Percentiles rank a stretch among this genome's conserved stretches.
Conservation (phyloP, 176 grass and related monocot genomes). For the Lolium multiflorum region DNA sequence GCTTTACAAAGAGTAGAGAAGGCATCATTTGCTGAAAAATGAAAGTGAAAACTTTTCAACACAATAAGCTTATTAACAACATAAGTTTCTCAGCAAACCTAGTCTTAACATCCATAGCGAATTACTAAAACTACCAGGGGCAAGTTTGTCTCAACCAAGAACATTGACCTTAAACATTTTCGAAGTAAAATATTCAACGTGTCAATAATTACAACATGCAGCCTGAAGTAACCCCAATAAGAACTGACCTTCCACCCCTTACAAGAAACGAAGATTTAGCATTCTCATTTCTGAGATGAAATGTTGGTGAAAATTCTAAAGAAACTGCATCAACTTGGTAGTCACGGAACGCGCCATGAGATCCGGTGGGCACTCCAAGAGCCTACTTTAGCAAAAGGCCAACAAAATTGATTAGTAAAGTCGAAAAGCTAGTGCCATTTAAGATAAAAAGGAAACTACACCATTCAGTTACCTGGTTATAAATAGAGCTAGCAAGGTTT, state of each 20-base stretch:
- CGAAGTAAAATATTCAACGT: conserved; percentile 13
- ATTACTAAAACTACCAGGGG: neutral
- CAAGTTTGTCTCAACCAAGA: neutral
- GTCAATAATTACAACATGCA: conserved; percentile 8
- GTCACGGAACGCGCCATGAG: conserved; percentile 94
- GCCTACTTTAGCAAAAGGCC: conserved; percentile 57
- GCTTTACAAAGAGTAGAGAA: neutral
- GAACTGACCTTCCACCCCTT: conserved; percentile 71
- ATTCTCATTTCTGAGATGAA: conserved; percentile 83
- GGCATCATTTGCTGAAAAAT: conserved; percentile 26
- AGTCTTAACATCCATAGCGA: neutral
- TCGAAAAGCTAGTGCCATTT: conserved; percentile 7
- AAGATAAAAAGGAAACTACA: conserved; percentile 12
- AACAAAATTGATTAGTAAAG: conserved; percentile 41
- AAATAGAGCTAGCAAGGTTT: conserved; percentile 88
- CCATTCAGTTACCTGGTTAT: conserved; percentile 70
- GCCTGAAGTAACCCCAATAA: conserved; percentile 8
- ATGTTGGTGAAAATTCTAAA: conserved; percentile 77
- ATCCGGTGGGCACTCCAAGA: conserved; percentile 89
- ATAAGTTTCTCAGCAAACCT: neutral
- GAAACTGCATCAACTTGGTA: conserved; percentile 97
- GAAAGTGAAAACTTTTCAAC: conserved; percentile 22
- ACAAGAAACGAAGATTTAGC: conserved; percentile 79
- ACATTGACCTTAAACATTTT: neutral
- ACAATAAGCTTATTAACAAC: neutral